Evolutionary conservation across 352 stramenopile genomes (phyloP), one percentile per base, ranked within the genome.

Genomic region (Phytophthora gonapodyides): DNA sequence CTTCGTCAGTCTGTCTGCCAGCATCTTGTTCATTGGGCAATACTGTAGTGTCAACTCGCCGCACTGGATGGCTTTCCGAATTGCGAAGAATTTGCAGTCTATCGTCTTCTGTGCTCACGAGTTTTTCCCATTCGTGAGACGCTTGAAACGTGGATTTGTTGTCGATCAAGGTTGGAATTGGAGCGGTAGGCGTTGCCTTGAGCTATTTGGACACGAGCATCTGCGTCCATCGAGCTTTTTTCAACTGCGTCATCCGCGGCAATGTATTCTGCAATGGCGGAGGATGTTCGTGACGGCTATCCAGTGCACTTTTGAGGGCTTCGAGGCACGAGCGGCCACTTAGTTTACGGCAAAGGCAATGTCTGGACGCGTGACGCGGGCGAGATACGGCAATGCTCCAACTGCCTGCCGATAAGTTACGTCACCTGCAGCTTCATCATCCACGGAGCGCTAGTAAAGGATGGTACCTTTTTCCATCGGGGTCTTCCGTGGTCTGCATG

Each of bases 61-160:
- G 21, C 0, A 15, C 1, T 12, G 15, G 1, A 59, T 16, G 3
- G 60, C 50, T 16, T 67, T 51, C 1, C 45, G 27, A 15, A 62
- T 67, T 0, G 42, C 48, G 5, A 58, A 63, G 19, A 57, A 62
- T 3, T 31, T 27, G 13, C 37, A 68, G n/a, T 68, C 44, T 0
- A 68, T 46, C 0, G 60, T 54, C 5, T 44, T 67, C 8, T 62
- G 45, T 2, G 60, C 36, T 5, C 53, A 37, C 0, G 44, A 62
- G 15, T n/a, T 53, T 13, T 67, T 67, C 0, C 60, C 51, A 10
- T 57, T 67, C 1, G 24, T 38, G 0, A 57, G 7, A 1, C 51
- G 21, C 24, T 46, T 47, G 8, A n/a, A 67, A 58, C 2, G 38
- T 57, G 1, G 45, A 62, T 16, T 61, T 51, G 45, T 57, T 67